Conservation (phyloP, 1,284 basidiomycete genomes). For the Athelia sp. region DNA sequence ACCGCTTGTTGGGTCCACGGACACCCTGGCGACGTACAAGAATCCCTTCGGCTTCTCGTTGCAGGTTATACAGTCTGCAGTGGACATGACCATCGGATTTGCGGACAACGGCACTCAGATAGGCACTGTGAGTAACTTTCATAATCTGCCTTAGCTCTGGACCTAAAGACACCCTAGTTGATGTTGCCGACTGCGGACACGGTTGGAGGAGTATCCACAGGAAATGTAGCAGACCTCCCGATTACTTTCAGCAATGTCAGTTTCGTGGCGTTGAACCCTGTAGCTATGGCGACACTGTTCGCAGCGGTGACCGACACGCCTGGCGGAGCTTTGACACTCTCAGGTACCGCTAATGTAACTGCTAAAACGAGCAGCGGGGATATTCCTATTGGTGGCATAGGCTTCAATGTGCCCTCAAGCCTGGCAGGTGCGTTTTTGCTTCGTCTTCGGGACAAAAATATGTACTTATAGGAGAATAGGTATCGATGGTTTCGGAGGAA, state of each 20-base stretch:
- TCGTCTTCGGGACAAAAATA: background rate
- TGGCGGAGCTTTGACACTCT: conserved; percentile 42
- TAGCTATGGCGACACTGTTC: conserved; percentile 55
- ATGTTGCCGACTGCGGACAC: conserved; percentile 44
- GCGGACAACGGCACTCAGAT: conserved; percentile 50
- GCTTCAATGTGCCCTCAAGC: conserved; percentile 53
- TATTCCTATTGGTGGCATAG: conserved; percentile 61
- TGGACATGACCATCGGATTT: conserved; percentile 49
- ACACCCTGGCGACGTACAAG: conserved; percentile 61
- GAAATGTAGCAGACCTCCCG: conserved; percentile 53
- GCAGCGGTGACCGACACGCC: conserved; percentile 49
- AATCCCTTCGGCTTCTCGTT: conserved; percentile 78
- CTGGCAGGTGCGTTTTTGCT: conserved; percentile 39
- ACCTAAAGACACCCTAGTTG: conserved; percentile 33
- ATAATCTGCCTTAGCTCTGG: background rate
- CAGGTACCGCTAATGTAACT: conserved; percentile 56
- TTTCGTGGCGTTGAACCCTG: conserved; percentile 49
- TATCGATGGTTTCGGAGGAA: conserved; percentile 50
- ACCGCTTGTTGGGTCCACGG: conserved; percentile 54
- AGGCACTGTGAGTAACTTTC: conserved; percentile 25
- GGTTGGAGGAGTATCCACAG: conserved; percentile 62
- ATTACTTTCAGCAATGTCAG: conserved; percentile 59
- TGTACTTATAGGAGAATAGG: conserved; percentile 22
- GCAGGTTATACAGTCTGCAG: conserved; percentile 53
- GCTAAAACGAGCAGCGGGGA: conserved; percentile 65